A percentile compares a stretch with the other conserved stretches of the same genome.
These are phyloP conservation scores for Dactylellina cionopaga DNA, from an alignment of 2,329 filamentous ascomycete genomes.

Conservation along the genomic window DNA sequence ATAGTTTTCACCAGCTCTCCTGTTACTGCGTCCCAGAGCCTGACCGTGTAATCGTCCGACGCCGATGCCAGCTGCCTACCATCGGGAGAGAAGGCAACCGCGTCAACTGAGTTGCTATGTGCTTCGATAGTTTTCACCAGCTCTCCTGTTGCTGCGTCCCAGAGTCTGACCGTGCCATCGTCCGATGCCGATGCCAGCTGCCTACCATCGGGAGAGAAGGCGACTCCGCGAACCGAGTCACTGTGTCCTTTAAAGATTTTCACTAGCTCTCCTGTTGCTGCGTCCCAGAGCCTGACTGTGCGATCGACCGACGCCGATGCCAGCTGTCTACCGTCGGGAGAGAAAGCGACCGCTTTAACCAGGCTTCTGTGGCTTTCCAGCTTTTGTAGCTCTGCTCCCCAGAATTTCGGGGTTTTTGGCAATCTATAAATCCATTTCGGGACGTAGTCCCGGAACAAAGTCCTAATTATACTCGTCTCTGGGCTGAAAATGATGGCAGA, in stretches of 20 bases:
- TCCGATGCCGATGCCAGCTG: conserved; percentile 2
- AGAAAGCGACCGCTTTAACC: neutral
- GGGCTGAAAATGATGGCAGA: conserved; percentile 26
- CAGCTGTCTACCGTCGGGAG: conserved; percentile 90
- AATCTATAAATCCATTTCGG: neutral
- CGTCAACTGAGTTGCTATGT: conserved; percentile 4
- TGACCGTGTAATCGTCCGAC: conserved; percentile 50
- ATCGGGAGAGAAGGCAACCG: conserved; percentile 4
- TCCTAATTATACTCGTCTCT: conserved; percentile 12
- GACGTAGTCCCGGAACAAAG: neutral
- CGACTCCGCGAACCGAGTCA: too few species aligned
- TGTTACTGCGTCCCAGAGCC: conserved; percentile 73
- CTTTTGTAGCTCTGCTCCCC: neutral
- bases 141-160: neutral
- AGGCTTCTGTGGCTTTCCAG: neutral
- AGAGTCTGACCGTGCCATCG: conserved; percentile 1
- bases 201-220: conserved; percentile 1
- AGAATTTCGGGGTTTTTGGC: neutral
- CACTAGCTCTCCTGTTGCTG: neutral
- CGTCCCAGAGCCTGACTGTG: conserved; percentile 56
- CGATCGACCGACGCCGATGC: conserved; percentile 75
- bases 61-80: conserved; percentile 18
- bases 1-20: conserved; percentile 75
- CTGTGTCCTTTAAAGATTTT: too few species aligned
- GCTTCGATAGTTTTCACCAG: neutral